These are phyloP conservation scores for Centella asiatica DNA, from an alignment of 129 eudicot genomes.

Conservation along the genomic window DNA sequence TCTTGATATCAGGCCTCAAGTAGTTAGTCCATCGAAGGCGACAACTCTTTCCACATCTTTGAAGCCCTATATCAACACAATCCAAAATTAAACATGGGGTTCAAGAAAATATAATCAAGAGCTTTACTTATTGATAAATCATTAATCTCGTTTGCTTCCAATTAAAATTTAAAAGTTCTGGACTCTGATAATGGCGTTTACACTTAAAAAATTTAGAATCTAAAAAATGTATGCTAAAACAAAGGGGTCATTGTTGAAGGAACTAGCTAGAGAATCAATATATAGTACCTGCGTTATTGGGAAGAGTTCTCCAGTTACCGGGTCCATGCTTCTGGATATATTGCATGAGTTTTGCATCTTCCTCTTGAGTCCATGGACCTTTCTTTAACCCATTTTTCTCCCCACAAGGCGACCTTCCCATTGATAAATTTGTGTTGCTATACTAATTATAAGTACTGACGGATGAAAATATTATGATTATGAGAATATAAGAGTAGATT, in stretches of 20 bases:
- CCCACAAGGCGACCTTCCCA: slow-evolving; percentile 79
- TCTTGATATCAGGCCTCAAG: slow-evolving; percentile 81
- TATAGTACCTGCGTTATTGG: slow-evolving; percentile 58
- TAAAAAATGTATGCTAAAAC: too few relatives aligned
- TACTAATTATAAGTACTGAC: background rate
- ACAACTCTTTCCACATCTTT: slow-evolving; percentile 77
- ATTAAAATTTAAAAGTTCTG: too few relatives aligned
- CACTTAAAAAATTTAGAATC: too few relatives aligned
- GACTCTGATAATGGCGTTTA: too few relatives aligned
- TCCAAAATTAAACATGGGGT: background rate
- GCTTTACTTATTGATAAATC: too few relatives aligned
- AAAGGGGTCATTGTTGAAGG: too few relatives aligned
- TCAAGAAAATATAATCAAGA: too few relatives aligned
- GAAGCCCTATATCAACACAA: slow-evolving; percentile 39
- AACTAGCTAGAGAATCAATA: background rate
- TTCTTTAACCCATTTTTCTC: slow-evolving; percentile 73
- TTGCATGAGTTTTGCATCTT: slow-evolving; percentile 58
- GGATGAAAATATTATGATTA: too few relatives aligned
- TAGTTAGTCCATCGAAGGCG: slow-evolving; percentile 85
- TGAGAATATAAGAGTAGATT: background rate
- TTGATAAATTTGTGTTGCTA: slow-evolving; percentile 8
- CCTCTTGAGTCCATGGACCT: slow-evolving; percentile 86
- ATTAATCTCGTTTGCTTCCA: too few relatives aligned
- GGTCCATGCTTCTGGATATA: slow-evolving; percentile 54
- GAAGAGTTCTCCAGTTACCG: slow-evolving; percentile 72